Conservation (phyloP, 345 rosid species). For the Ricinus communis region DNA sequence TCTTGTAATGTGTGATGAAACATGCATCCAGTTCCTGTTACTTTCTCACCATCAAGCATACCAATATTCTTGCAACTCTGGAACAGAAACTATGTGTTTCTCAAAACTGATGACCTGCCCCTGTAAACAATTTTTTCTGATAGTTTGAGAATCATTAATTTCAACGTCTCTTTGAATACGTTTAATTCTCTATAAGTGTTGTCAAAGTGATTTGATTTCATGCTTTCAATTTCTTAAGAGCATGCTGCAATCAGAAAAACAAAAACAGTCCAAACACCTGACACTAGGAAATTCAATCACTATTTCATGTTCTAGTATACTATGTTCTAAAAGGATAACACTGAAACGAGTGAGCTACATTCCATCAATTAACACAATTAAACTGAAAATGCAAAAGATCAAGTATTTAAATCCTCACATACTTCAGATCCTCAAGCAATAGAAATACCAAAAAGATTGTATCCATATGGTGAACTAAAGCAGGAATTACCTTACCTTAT, state of each 20-base stretch:
- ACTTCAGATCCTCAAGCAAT: background rate
- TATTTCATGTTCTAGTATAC: no score
- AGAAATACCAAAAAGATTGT: no score
- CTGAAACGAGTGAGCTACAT: no score
- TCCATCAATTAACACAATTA: no score
- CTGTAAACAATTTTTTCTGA: background rate
- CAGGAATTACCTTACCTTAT: slow-evolving; percentile 29
- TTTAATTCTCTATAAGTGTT: background rate
- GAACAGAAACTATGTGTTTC: background rate
- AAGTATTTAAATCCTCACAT: no score
- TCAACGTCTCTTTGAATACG: background rate
- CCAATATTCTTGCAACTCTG: background rate
- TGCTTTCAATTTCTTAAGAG: no score
- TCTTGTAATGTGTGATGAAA: background rate
- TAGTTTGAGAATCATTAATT: background rate
- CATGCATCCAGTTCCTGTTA: background rate
- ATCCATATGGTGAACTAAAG: background rate
- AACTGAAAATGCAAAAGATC: no score
- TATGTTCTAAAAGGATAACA: no score
- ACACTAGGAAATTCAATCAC: no score
- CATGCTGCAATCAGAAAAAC: no score
- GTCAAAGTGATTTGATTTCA: background rate
- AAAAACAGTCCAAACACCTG: background rate
- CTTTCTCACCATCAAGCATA: background rate
- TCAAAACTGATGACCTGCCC: background rate